Evolutionary conservation across 2,329 filamentous ascomycete species (phyloP).

Genomic region (Botrytis galanthina): DNA sequence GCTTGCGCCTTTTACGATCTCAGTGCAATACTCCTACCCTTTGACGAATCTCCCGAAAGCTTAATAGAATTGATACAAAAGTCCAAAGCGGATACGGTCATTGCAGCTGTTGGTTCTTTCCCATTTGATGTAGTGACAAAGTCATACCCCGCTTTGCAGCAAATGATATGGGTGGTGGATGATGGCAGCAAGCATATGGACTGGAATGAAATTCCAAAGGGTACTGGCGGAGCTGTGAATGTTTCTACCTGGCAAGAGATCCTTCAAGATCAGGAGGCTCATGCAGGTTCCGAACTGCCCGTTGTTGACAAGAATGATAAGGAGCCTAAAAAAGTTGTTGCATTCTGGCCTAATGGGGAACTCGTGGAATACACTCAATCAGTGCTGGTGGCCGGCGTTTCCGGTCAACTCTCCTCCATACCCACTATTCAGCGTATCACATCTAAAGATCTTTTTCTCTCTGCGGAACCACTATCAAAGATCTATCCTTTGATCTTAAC

Average conservation of each 20-base stretch:
- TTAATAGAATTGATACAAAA: slow-evolving; percentile 70
- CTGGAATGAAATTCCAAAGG: slow-evolving; percentile 85
- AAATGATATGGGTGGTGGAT: slow-evolving; percentile 90
- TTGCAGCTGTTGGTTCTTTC: slow-evolving; percentile 83
- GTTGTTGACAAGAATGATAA: slow-evolving; percentile 53
- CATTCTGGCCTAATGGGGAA: slow-evolving; percentile 67
- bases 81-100: slow-evolving; percentile 74
- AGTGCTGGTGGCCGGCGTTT: slow-evolving; percentile 86
- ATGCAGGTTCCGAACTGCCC: slow-evolving; percentile 62
- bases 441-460: slow-evolving; percentile 76
- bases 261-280: slow-evolving; percentile 64
- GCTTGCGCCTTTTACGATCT: slow-evolving; percentile 82
- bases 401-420: slow-evolving; percentile 72
- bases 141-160: slow-evolving; percentile 66
- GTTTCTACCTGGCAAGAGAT: slow-evolving; percentile 94
- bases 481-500: slow-evolving; percentile 78
- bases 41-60: slow-evolving; percentile 67
- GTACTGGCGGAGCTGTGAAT: slow-evolving; percentile 69
- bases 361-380: slow-evolving; percentile 78
- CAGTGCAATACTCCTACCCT: slow-evolving; percentile 81
- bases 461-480: slow-evolving; percentile 76
- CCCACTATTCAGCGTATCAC: slow-evolving; percentile 72
- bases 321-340: slow-evolving; percentile 54
- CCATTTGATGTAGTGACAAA: slow-evolving; percentile 72
- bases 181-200: slow-evolving; percentile 89